These are phyloP conservation scores for Arachnopeziza araneosa DNA, from an alignment of 2,329 filamentous ascomycete genomes.

Conservation along the genomic window DNA sequence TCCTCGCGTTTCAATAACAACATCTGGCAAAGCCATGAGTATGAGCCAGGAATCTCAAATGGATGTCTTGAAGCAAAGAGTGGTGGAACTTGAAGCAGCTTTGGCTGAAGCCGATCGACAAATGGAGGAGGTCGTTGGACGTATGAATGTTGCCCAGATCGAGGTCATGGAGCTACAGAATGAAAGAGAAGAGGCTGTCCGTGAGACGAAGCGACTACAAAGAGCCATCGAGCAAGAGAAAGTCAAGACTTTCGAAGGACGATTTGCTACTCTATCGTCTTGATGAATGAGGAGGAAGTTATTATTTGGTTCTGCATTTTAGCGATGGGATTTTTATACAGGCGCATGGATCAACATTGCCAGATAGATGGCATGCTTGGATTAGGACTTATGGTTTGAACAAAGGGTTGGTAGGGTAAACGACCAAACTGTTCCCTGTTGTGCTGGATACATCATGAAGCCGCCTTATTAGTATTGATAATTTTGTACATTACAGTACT, in stretches of 20 bases:
- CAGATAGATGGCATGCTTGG: not conserved
- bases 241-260: conserved; percentile 24
- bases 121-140: conserved; percentile 77
- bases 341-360: not conserved
- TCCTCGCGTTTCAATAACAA: conserved; percentile 39
- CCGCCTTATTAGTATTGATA: not conserved
- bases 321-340: not conserved
- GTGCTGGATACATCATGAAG: not conserved
- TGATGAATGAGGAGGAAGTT: conserved; percentile 7
- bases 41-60: conserved; percentile 70
- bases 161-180: conserved; percentile 75
- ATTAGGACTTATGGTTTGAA: not conserved
- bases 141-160: conserved; percentile 79
- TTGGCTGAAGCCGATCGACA: conserved; percentile 69
- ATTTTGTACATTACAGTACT: not conserved
- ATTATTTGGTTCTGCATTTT: not conserved
- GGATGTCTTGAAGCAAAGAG: conserved; percentile 68
- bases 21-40: conserved; percentile 51
- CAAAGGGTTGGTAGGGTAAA: not conserved
- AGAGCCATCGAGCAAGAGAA: conserved; percentile 49
- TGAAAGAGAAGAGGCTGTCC: conserved; percentile 67
- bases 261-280: conserved; percentile 24
- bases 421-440: not conserved
- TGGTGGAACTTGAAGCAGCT: conserved; percentile 80
- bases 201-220: conserved; percentile 65